These are phyloP conservation scores for Coemansia javaensis DNA, from an alignment of 192 early-diverging fungal species.

Conservation along the genomic window DNA sequence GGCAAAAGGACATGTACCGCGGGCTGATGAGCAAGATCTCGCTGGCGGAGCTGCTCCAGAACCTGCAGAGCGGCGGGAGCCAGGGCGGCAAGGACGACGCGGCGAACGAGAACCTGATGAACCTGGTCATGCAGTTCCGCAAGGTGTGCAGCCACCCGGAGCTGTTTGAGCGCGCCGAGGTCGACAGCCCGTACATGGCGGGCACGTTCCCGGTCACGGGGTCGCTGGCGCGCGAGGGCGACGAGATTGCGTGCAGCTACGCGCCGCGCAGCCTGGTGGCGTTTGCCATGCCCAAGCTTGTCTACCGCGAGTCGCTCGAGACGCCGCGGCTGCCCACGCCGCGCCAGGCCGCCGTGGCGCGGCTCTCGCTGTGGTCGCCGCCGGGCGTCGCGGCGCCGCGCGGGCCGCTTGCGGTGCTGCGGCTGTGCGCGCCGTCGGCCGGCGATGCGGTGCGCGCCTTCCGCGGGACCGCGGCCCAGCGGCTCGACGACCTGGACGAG, in stretches of 20 bases:
- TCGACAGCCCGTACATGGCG: constrained; percentile 64
- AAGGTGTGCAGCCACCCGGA: constrained; percentile 89
- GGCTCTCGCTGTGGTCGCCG: constrained; percentile 33
- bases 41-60: constrained; percentile 67
- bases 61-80: constrained; percentile 52
- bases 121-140: constrained; percentile 91
- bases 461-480: constrained; percentile 12
- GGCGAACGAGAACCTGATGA: constrained; percentile 81
- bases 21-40: constrained; percentile 76
- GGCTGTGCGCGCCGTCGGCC: constrained; percentile 32
- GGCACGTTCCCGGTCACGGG: constrained; percentile 57
- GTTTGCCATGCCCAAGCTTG: constrained; percentile 61
- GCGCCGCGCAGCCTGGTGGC: constrained; percentile 58
- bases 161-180: constrained; percentile 80
- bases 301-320: constrained; percentile 57
- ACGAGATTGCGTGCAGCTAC: constrained; percentile 57
- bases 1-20: constrained; percentile 69
- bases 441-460: constrained; percentile 18
- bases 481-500: constrained; percentile 13
- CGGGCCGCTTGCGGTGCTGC: constrained; percentile 20
- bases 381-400: constrained; percentile 8
- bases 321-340: constrained; percentile 15
- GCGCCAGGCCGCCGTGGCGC: constrained; percentile 15
- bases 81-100: constrained; percentile 58
- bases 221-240: constrained; percentile 59